Base-by-base conservation (phyloP, 768 basidiomycete genomes). In the Filobasidium floriforme region DNA sequence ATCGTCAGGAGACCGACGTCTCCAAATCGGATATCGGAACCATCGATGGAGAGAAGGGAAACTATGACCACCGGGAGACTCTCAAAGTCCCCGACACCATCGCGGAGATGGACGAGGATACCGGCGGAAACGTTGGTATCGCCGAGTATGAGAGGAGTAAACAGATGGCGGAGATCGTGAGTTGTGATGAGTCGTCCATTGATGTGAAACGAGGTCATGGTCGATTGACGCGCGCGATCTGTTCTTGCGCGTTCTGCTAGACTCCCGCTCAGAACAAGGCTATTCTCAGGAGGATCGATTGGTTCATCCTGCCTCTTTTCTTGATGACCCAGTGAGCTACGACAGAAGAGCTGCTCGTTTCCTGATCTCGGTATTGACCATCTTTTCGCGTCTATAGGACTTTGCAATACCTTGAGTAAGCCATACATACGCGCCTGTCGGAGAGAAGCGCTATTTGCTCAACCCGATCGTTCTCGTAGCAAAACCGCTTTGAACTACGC, bases 401-500 rank as follows among this genome's bases (percentile, higher is more conserved):
- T 0, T 65, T 75, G 0, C 76, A 76, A 64, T 78, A 76, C 70
- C 70, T 73, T 29, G 72, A 72, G 32, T 37, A 37, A 37, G 32
- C 32, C 32, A 37, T 37, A 37, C 32, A 37, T 9, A 9, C 32
- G 66, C 10, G 29, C 40, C 19, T 62, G 70, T 57, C 69, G 68
- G 59, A 70, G 71, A 59, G 66, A 68, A 19, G 72, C 73, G n/a
- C 64, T 71, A 24, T 74, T 74, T 68, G 73, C 73, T 44, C 70
- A 52, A 5, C 63, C 70, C 2, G 18, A 65, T 15, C 14, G 44
- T 2, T 28, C 19, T 3, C 73, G 41, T 66, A 73, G 32, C 63
- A 74, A 73, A 60, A 73, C 73, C 18, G 75, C 76, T 14, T 62
- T 75, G 37, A 77, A 77, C 69, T 77, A 77, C 46, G 75, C 73